Evolutionary conservation across 31 red algal genomes (phyloP), one percentile per base, ranked within the genome.

Genomic region (Odonthalia washingtoniensis): DNA sequence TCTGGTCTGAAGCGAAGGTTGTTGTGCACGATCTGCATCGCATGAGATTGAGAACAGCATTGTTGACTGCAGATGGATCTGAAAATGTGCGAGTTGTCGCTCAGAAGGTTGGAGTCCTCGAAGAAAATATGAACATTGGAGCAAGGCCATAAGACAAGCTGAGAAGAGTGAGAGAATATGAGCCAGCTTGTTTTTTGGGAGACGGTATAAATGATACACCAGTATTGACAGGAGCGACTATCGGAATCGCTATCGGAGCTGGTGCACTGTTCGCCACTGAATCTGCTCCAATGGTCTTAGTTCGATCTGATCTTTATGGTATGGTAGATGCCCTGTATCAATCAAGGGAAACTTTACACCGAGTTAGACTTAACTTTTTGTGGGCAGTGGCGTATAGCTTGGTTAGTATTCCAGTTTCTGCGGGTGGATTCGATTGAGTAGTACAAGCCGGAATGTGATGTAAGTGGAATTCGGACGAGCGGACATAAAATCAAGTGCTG

Each of bases 201-300:
- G 97, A 99, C 69, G 97, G 97, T 18, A 92, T 99, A 77, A 99
- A 99, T 74, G 97, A 99, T 84, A 95, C 89, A 41, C 94, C 97
- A 35, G 97, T 95, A 38, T 62, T 99, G 42, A 92, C 97, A 6
- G 92, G 89, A 45, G 92, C 97, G 4, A 87, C 92, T 57, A 81
- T 99, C 21, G 97, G 97, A 9, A 72, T 99, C 27, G 94, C 97
- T 30, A 97, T 99, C 44, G 97, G 94, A 9, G 89, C 89, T 1
- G 95, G 95, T 26, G 88, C 85, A 40, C 92, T 83, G 5, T 72
- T 99, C 3, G 95, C 97, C 0, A 82, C 91, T 1, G 95, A 93
- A 46, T 87, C 82, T 46, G 97, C 94, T 16, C 65, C 90, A 21
- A 89, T 95, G 18, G 93, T 96, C 24, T 72, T 99, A 12, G 89